These are phyloP conservation scores for Glycine tomentella DNA, from an alignment of 306 rosid genomes.

Conservation along the genomic window DNA sequence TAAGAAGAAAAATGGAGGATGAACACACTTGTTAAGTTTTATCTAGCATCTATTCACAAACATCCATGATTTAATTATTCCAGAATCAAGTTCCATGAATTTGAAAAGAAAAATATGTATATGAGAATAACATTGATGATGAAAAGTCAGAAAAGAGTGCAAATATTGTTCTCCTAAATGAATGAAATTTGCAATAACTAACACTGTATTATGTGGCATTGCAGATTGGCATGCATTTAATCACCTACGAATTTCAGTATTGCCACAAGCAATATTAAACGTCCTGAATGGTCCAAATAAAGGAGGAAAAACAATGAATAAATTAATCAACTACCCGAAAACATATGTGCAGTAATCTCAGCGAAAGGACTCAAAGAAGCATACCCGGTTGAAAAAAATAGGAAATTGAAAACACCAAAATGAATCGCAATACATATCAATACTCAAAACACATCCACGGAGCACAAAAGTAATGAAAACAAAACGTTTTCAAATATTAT, in stretches of 20 bases:
- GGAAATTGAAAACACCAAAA: conserved; percentile 5
- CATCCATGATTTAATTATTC: conserved; percentile 38
- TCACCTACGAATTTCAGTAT: conserved; percentile 50
- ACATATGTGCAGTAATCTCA: conserved; percentile 48
- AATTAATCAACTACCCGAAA: conserved; percentile 53
- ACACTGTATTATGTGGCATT: conserved; percentile 47
- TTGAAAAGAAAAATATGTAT: conserved; percentile 22
- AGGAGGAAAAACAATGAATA: conserved; percentile 28
- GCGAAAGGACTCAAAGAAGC: conserved; percentile 23
- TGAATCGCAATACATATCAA: conserved; percentile 50
- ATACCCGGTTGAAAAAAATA: too few relatives aligned
- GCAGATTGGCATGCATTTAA: conserved; percentile 33
- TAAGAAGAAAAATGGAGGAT: neutral
- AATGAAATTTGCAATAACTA: conserved; percentile 43
- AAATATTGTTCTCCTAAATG: conserved; percentile 46
- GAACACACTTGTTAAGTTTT: conserved; percentile 47
- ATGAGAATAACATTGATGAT: too few relatives aligned
- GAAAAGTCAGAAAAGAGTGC: conserved; percentile 38
- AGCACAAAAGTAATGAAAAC: conserved; percentile 49
- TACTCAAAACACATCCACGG: conserved; percentile 49
- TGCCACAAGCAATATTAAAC: conserved; percentile 39
- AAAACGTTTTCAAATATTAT: conserved; percentile 27
- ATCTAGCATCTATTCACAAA: conserved; percentile 36
- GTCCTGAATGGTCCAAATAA: conserved; percentile 33
- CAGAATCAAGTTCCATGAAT: conserved; percentile 38